Conservation (phyloP, 2,329 filamentous ascomycete species). For the Neonectria sp. region DNA sequence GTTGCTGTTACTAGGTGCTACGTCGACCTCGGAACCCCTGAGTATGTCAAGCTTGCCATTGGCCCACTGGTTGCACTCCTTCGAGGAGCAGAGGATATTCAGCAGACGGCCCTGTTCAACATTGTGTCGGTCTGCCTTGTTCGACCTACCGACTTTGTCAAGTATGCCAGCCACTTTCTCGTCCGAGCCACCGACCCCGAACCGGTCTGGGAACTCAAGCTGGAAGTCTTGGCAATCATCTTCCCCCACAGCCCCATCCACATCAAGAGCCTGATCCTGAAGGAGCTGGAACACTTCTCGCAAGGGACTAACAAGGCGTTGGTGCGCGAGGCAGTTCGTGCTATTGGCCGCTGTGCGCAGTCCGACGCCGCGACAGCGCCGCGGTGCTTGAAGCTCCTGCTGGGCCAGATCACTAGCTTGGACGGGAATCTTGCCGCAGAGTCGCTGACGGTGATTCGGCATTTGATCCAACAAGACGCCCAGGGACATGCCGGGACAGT, state of each 20-base stretch:
- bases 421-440: constrained; percentile 93
- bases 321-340: constrained; percentile 90
- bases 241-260: constrained; percentile 86
- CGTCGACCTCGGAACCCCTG: constrained; percentile 83
- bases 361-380: constrained; percentile 78
- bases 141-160: constrained; percentile 85
- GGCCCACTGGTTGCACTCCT: constrained; percentile 90
- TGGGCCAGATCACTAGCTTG: constrained; percentile 89
- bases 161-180: constrained; percentile 91
- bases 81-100: constrained; percentile 87
- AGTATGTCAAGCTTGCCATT: constrained; percentile 82
- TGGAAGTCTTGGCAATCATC: constrained; percentile 91
- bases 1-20: constrained; percentile 90
- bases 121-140: constrained; percentile 92
- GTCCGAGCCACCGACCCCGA: constrained; percentile 84
- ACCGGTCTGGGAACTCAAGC: constrained; percentile 90
- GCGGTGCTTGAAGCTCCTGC: constrained; percentile 85
- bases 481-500: constrained; percentile 87
- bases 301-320: constrained; percentile 80
- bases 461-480: constrained; percentile 94
- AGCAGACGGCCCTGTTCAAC: constrained; percentile 92
- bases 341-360: constrained; percentile 94
- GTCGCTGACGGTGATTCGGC: constrained; percentile 93
- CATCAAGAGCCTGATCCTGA: constrained; percentile 88
- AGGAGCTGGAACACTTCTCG: constrained; percentile 94